Base-by-base conservation (phyloP, 208 protist genomes). In the Leishmania turanica region DNA sequence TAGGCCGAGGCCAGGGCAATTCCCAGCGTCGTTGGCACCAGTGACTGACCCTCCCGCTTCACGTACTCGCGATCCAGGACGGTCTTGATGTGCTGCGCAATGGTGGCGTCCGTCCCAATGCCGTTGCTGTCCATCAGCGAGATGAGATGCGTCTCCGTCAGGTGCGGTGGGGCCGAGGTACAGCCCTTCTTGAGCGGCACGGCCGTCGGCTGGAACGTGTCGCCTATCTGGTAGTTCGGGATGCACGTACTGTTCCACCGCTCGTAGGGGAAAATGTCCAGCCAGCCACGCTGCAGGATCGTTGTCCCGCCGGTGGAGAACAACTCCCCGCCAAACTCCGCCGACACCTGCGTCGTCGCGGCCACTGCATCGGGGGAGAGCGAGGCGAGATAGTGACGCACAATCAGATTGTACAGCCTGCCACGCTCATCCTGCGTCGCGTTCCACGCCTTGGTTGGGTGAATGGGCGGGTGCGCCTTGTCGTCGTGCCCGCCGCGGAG, bases 81-180 rank as follows among this genome's bases (percentile, higher is more conserved):
- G 0, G 91, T 99, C 85, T 99, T 91, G 80, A 99, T 99, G 91
- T 99, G 99, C 87, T 99, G 90, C 8, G 99, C 99, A 71, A 99
- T 99, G 5, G 99, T 99, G 9, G 99, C 99, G 92, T 99, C 99
- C 2, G 99, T 99, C 40, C 99, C 99, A 80, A 99, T 99, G 49
- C 97, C 97, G 81, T 99, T 95, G 64, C 94, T 87, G 82, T 99
- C 99, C 99, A 99, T 99, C 40, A 97, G 49, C 1, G 89, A 77
- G 51, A 99, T 99, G 17, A 99, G 90, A 24, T 99, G 94, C 0
- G 98, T 84, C 89, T 99, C 99, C 0, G 96, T 98, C 21, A 99
- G 87, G 56, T 99, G 86, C 17, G 91, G 85, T 7, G 99, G 99
- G 7, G 98, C 81, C 13, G 88, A 56, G 6, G 99, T 99, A 37